A percentile compares a stretch with the other conserved stretches of the same genome.
These are phyloP conservation scores for Annona squamosa DNA, from an alignment of 164 flowering plant species.

Conservation along the genomic window DNA sequence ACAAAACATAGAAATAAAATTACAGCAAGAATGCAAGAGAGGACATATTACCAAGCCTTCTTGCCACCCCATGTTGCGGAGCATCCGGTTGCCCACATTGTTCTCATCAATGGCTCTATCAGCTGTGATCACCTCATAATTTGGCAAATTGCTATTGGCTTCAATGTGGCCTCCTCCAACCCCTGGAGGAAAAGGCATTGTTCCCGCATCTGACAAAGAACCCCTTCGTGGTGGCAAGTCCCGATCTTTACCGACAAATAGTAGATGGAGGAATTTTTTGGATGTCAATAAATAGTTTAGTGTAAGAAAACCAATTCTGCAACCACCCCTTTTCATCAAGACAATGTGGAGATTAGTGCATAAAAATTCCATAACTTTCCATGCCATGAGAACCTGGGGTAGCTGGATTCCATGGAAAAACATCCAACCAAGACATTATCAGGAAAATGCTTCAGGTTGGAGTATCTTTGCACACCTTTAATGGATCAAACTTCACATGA, in stretches of 20 bases:
- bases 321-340: slow-evolving; percentile 5
- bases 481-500: too few relatives aligned
- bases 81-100: slow-evolving; percentile 96
- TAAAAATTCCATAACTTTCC: not conserved
- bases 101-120: slow-evolving; percentile 89
- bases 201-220: slow-evolving; percentile 37
- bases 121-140: slow-evolving; percentile 80
- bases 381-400: not conserved
- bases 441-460: not conserved
- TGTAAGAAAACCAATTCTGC: slow-evolving; percentile 17
- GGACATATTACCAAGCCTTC: slow-evolving; percentile 78
- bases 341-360: not conserved
- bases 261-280: slow-evolving; percentile 36
- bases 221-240: slow-evolving; percentile 55
- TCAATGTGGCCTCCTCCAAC: slow-evolving; percentile 66
- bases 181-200: slow-evolving; percentile 98
- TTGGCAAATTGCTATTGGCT: slow-evolving; percentile 31
- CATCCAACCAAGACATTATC: not conserved
- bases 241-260: slow-evolving; percentile 59
- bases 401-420: not conserved
- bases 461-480: too few relatives aligned
- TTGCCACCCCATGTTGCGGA: slow-evolving; percentile 99
- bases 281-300: slow-evolving; percentile 28
- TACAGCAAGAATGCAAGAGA: slow-evolving; percentile 5
- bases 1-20: not conserved